Evolutionary conservation across 164 flowering plant species (phyloP).

Genomic region (Vitis amurensis): DNA sequence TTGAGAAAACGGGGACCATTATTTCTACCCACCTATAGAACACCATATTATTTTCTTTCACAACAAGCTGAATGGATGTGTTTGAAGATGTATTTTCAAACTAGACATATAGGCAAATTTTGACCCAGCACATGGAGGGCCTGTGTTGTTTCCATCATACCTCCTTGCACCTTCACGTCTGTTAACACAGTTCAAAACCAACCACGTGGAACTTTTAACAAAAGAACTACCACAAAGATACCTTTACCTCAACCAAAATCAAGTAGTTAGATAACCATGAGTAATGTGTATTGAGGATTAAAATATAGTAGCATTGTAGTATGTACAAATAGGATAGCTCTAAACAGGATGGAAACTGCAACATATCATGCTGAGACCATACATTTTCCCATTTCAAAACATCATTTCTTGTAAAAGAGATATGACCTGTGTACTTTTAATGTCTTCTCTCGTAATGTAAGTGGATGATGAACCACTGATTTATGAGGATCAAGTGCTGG

Average conservation of each 20-base stretch:
- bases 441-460: slow-evolving; percentile 16
- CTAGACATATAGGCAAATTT: neutral
- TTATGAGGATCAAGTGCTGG: slow-evolving; percentile 33
- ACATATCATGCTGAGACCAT: neutral
- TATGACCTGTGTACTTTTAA: slow-evolving; percentile 24
- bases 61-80: neutral
- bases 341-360: neutral
- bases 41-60: neutral
- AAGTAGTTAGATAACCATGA: too few relatives aligned
- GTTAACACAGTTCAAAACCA: neutral
- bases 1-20: slow-evolving; percentile 1
- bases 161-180: slow-evolving; percentile 2
- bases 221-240: too few relatives aligned
- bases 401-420: neutral
- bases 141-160: slow-evolving; percentile 13
- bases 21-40: neutral
- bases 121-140: slow-evolving; percentile 34
- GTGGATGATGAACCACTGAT: slow-evolving; percentile 24
- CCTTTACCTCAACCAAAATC: neutral
- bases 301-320: too few relatives aligned
- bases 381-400: neutral
- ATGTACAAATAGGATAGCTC: too few relatives aligned
- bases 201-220: neutral
- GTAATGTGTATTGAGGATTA: too few relatives aligned
- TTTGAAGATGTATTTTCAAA: neutral